Evolutionary conservation across 2,329 filamentous ascomycete genomes (phyloP).

Genomic region (Fusarium piperis): DNA sequence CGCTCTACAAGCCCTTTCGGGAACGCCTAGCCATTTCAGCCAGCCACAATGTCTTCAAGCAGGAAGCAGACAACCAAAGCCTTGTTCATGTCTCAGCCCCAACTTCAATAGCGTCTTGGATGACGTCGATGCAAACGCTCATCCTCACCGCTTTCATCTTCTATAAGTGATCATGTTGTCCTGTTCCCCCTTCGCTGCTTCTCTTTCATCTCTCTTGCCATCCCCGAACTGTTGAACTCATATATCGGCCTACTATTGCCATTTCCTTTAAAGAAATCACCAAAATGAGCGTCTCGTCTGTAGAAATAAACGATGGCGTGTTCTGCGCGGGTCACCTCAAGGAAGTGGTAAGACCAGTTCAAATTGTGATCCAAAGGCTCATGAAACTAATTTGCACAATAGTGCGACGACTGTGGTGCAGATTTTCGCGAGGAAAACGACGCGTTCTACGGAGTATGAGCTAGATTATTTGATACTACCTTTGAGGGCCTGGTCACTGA

Average conservation of each 20-base stretch:
- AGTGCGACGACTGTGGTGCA: neutral
- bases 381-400: neutral
- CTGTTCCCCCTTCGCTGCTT: neutral
- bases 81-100: neutral
- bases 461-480: neutral
- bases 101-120: neutral
- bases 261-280: neutral
- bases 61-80: neutral
- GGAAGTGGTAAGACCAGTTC: neutral
- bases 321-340: neutral
- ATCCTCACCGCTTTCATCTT: neutral
- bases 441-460: neutral
- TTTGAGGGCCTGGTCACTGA: neutral
- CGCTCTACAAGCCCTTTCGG: neutral
- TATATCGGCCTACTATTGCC: neutral
- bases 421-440: neutral
- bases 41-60: neutral
- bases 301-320: neutral
- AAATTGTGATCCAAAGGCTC: neutral
- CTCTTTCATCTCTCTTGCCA: neutral
- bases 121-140: neutral
- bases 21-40: neutral
- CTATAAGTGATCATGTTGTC: neutral
- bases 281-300: neutral
- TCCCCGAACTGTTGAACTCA: neutral